Percentiles rank a stretch among this genome's conserved stretches.
phyloP scores from a whole-genome alignment of 108 stramenopile genomes.

The Fragilariopsis cylindrus region DNA sequence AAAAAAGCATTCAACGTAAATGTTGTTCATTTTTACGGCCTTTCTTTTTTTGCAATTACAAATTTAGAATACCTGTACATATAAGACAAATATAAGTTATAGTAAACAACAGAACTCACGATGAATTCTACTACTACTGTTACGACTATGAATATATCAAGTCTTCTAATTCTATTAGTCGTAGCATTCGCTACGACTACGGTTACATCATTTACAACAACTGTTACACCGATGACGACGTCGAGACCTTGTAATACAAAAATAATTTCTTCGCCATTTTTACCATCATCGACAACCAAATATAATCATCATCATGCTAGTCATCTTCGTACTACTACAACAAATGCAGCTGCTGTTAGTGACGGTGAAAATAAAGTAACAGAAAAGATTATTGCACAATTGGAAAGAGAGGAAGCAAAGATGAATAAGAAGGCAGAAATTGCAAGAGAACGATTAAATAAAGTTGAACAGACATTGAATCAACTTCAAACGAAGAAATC shows the following conservation, averaged over 20 bases:
- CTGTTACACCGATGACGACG: background rate
- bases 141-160: background rate
- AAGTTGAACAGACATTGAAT: slow-evolving; percentile 52
- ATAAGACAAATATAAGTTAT: background rate
- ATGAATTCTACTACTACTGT: background rate
- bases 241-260: background rate
- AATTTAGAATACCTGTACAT: background rate
- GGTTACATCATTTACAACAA: slow-evolving; percentile 17
- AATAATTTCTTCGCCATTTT: background rate
- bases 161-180: background rate
- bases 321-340: slow-evolving; percentile 26
- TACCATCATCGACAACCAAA: background rate
- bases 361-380: slow-evolving; percentile 28
- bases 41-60: too few species aligned
- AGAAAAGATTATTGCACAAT: slow-evolving; percentile 51
- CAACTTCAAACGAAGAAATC: slow-evolving; percentile 60
- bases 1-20: too few species aligned
- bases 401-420: slow-evolving; percentile 70
- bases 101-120: background rate
- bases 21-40: too few species aligned
- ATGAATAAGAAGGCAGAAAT: slow-evolving; percentile 52
- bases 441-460: slow-evolving; percentile 49
- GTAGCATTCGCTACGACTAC: slow-evolving; percentile 1
- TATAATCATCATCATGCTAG: slow-evolving; percentile 18
- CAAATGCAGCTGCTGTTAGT: slow-evolving; percentile 10